Percentiles rank a stretch among this genome's conserved stretches.
phyloP scores from a whole-genome alignment of 192 early-diverging fungal genomes.

The Coemansia sp. region DNA sequence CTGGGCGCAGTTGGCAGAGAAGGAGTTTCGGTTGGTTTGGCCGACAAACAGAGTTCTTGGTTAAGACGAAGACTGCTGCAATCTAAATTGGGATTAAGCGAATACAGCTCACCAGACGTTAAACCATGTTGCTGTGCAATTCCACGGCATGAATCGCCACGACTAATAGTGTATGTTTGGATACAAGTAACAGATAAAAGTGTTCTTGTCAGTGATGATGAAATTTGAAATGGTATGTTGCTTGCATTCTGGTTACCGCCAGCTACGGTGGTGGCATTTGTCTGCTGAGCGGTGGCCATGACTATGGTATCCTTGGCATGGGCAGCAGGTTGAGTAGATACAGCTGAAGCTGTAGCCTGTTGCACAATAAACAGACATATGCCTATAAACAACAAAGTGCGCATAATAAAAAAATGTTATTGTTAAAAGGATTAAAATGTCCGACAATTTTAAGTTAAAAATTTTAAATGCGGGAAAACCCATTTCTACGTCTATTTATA shows the following conservation, averaged over 20 bases:
- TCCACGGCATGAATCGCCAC: background rate
- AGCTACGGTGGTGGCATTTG: background rate
- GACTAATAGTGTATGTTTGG: background rate
- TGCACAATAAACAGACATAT: background rate
- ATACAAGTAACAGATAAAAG: background rate
- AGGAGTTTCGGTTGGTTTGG: background rate
- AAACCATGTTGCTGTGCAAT: background rate
- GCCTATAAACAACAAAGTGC: background rate
- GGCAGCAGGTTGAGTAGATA: background rate
- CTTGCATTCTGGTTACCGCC: background rate
- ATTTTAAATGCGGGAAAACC: no score
- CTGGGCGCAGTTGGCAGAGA: background rate
- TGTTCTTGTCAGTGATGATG: background rate
- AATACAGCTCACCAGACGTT: background rate
- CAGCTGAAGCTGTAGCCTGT: background rate
- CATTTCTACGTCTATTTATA: no score
- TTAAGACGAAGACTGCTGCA: background rate
- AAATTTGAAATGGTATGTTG: background rate
- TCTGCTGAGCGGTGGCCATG: background rate
- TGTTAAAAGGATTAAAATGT: background rate
- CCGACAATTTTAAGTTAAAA: no score
- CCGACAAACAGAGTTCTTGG: background rate
- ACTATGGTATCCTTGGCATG: background rate
- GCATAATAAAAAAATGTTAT: background rate
- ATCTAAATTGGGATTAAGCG: conserved; percentile 1